Conservation (phyloP, 495 filamentous ascomycete genomes). For the Aspergillus heteromorphus region DNA sequence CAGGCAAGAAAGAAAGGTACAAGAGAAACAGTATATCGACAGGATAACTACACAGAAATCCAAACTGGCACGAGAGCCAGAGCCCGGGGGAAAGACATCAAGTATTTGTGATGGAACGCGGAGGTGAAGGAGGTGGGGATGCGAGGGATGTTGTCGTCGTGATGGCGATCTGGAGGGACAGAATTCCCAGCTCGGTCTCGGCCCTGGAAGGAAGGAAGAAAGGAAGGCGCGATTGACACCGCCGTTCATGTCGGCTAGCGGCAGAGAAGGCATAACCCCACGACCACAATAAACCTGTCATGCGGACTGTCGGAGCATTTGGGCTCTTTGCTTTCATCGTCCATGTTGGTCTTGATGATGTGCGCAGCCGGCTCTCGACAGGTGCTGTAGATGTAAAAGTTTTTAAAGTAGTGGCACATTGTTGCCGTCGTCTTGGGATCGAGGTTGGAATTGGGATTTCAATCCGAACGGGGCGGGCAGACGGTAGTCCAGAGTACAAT, state of each 20-base stretch:
- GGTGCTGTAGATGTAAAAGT: slow-evolving; percentile 70
- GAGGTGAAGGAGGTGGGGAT: too few species aligned
- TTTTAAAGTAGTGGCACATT: slow-evolving; percentile 76
- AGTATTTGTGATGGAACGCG: too few species aligned
- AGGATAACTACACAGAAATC: background rate
- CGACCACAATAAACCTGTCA: slow-evolving; percentile 65
- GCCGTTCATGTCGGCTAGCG: slow-evolving; percentile 2
- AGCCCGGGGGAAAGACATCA: background rate
- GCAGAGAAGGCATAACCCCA: slow-evolving; percentile 62
- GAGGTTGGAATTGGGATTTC: too few species aligned
- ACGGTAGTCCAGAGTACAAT: background rate
- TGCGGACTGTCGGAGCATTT: slow-evolving; percentile 65
- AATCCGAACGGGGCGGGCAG: background rate
- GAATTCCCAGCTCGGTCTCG: background rate
- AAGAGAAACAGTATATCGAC: background rate
- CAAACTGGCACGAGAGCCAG: background rate
- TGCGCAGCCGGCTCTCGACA: slow-evolving; percentile 63
- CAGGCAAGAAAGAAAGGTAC: slow-evolving; percentile 12
- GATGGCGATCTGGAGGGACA: background rate
- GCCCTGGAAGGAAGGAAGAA: background rate
- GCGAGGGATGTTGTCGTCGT: too few species aligned
- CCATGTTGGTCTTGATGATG: slow-evolving; percentile 61
- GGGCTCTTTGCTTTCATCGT: slow-evolving; percentile 55
- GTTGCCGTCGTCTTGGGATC: too few species aligned
- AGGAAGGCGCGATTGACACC: background rate